phyloP scores from a whole-genome alignment of 1,139 yeast species.

The Pichia sp. region DNA sequence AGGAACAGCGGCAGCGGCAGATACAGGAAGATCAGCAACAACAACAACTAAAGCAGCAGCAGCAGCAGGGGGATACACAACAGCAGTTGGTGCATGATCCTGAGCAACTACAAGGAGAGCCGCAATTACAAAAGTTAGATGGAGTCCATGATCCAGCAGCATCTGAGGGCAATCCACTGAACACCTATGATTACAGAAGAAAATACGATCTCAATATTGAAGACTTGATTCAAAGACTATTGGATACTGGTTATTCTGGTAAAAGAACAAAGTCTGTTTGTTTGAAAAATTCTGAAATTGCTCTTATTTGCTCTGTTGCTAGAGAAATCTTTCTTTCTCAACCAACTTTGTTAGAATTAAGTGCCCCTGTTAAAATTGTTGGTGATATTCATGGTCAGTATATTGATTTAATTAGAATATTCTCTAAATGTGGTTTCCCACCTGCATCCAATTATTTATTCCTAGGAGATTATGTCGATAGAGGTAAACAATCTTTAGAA shows the following conservation, averaged over 20 bases:
- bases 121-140: neutral
- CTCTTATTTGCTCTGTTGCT: conserved; percentile 76
- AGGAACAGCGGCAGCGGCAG: neutral
- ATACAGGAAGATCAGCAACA: too few species aligned
- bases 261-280: conserved; percentile 86
- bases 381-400: conserved; percentile 98
- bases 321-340: conserved; percentile 83
- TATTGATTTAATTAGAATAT: conserved; percentile 81
- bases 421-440: conserved; percentile 97
- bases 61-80: too few species aligned
- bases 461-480: conserved; percentile 92
- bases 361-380: conserved; percentile 94
- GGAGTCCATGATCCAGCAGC: neutral
- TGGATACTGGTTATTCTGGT: conserved; percentile 91
- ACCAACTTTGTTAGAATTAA: conserved; percentile 79
- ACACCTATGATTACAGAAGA: conserved; percentile 13
- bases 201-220: conserved; percentile 62
- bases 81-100: too few species aligned
- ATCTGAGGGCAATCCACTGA: neutral
- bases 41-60: too few species aligned
- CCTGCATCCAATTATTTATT: conserved; percentile 89
- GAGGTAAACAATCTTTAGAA: conserved; percentile 92
- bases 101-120: too few species aligned
- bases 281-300: conserved; percentile 79
- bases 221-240: conserved; percentile 48